phyloP scores from a whole-genome alignment of 1,139 yeast genomes.

The Debaryomyces subglobosus region DNA sequence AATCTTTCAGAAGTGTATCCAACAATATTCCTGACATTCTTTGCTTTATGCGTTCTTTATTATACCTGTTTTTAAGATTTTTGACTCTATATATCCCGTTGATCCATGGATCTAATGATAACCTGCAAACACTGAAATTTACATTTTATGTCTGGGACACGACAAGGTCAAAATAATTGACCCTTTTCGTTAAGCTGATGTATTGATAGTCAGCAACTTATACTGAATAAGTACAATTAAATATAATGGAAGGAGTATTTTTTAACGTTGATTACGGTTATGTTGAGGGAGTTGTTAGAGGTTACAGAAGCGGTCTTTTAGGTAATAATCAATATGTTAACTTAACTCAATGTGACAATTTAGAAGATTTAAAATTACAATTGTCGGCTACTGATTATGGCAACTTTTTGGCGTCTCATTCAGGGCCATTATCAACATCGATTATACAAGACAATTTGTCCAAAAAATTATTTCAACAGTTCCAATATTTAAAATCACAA shows the following conservation, averaged over 20 bases:
- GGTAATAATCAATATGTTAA: conserved; percentile 81
- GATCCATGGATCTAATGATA: not conserved
- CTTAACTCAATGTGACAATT: conserved; percentile 91
- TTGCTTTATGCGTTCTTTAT: not conserved
- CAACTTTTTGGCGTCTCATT: conserved; percentile 79
- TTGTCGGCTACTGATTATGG: conserved; percentile 96
- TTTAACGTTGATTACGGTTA: conserved; percentile 89
- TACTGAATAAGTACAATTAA: not conserved
- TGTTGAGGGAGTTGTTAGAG: conserved; percentile 93
- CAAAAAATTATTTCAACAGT: conserved; percentile 76
- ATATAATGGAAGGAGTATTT: conserved; percentile 77
- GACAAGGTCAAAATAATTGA: conserved; percentile 3
- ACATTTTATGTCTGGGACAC: not conserved
- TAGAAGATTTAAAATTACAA: conserved; percentile 93
- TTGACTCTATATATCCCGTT: not conserved
- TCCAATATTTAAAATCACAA: conserved; percentile 81
- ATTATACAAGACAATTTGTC: conserved; percentile 80
- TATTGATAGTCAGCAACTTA: not conserved
- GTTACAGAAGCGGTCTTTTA: conserved; percentile 84
- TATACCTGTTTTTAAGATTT: not conserved
- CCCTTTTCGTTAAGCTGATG: not conserved
- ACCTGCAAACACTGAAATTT: not conserved
- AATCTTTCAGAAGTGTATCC: conserved; percentile 24
- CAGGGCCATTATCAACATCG: conserved; percentile 81
- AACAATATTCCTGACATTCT: conserved; percentile 28